These are phyloP conservation scores for Zizania latifolia DNA, from an alignment of 176 grass and related monocot genomes.

Conservation along the genomic window DNA sequence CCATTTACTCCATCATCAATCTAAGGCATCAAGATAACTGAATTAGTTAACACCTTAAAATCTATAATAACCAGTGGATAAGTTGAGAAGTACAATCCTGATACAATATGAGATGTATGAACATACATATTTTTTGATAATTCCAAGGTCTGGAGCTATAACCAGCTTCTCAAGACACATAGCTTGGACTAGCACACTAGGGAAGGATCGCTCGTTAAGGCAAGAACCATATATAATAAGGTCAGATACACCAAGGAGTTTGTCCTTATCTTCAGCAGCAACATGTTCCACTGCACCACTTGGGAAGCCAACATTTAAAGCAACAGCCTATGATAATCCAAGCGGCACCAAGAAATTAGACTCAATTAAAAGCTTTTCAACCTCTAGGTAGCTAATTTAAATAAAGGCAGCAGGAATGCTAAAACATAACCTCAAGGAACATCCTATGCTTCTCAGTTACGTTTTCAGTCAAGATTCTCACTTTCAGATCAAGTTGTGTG, in stretches of 20 bases:
- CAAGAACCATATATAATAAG: conserved; percentile 86
- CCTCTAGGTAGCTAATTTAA: conserved; percentile 9
- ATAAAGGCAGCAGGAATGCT: not conserved
- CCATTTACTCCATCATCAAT: conserved; percentile 82
- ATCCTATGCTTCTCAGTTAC: conserved; percentile 48
- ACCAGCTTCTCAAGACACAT: conserved; percentile 87
- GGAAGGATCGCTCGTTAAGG: conserved; percentile 90
- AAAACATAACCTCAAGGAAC: conserved; percentile 62
- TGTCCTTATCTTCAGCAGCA: conserved; percentile 43
- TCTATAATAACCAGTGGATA: conserved; percentile 3
- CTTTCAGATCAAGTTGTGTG: conserved; percentile 57
- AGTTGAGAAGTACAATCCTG: conserved; percentile 13
- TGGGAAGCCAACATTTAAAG: conserved; percentile 64
- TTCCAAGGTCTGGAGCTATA: conserved; percentile 81
- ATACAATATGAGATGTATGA: conserved; percentile 6
- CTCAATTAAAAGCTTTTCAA: conserved; percentile 8
- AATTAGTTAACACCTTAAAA: conserved; percentile 24
- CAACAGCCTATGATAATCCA: conserved; percentile 45
- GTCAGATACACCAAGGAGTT: conserved; percentile 55
- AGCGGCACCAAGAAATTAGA: conserved; percentile 25
- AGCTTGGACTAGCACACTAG: conserved; percentile 62
- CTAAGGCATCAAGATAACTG: conserved; percentile 41
- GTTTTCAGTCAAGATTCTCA: conserved; percentile 58
- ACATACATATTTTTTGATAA: conserved; percentile 90
- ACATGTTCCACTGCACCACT: conserved; percentile 50